Conservation (phyloP, 2,329 filamentous ascomycete species). For the Penicillium sp. region DNA sequence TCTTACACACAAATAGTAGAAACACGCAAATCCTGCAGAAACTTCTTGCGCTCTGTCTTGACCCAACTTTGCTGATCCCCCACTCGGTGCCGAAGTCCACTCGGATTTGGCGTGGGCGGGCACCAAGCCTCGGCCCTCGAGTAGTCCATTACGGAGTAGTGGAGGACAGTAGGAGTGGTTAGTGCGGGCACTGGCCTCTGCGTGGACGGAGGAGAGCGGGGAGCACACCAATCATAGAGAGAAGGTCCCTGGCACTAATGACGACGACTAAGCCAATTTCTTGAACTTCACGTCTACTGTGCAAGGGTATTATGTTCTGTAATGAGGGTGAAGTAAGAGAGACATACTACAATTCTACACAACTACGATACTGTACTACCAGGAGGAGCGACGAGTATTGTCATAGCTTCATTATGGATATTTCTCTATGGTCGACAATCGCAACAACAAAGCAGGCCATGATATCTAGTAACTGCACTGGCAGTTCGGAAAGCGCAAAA, state of each 20-base stretch:
- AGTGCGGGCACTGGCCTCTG: constrained; percentile 13
- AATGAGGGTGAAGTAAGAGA: too few relatives aligned
- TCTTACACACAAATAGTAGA: not conserved
- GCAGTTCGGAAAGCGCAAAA: not conserved
- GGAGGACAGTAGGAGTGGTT: not conserved
- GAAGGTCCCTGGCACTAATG: constrained; percentile 3
- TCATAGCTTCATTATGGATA: constrained; percentile 25
- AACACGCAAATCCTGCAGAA: not conserved
- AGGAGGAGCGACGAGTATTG: not conserved
- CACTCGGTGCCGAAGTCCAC: constrained; percentile 1
- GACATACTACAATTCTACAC: too few relatives aligned
- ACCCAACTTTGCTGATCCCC: constrained; percentile 6
- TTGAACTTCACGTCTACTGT: not conserved
- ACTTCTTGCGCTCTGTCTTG: not conserved
- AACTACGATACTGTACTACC: not conserved
- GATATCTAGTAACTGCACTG: constrained; percentile 3
- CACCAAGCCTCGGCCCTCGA: too few relatives aligned
- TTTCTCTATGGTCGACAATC: constrained; percentile 17
- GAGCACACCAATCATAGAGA: constrained; percentile 12
- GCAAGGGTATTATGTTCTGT: too few relatives aligned
- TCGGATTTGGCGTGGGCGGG: not conserved
- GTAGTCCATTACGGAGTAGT: too few relatives aligned
- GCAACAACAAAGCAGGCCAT: constrained; percentile 10
- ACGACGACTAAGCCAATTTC: not conserved
- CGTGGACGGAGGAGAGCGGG: not conserved